These are phyloP conservation scores for Raddia distichophylla DNA, from an alignment of 176 grass and related monocot species.

Conservation along the genomic window DNA sequence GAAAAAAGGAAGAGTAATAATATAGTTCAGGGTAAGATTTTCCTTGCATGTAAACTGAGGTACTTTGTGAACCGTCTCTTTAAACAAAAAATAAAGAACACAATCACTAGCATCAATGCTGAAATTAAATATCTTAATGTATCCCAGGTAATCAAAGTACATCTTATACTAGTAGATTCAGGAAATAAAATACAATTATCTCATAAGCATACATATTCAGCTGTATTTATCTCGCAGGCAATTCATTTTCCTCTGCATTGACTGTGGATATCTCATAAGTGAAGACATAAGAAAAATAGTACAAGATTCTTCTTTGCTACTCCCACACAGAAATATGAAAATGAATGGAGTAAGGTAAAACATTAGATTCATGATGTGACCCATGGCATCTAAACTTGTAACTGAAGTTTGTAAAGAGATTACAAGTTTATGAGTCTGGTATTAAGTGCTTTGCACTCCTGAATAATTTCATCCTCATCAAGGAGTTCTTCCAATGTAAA, in stretches of 20 bases:
- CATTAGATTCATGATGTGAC: conserved; percentile 8
- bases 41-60: conserved; percentile 4
- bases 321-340: conserved; percentile 9
- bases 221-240: conserved; percentile 22
- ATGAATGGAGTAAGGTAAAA: not conserved
- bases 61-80: not conserved
- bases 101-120: conserved; percentile 1
- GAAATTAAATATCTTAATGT: too few relatives aligned
- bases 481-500: conserved; percentile 99
- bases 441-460: conserved; percentile 99
- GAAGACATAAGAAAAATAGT: conserved; percentile 1
- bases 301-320: not conserved
- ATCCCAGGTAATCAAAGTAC: not conserved
- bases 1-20: not conserved
- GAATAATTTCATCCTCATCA: conserved; percentile 99
- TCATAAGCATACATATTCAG: not conserved
- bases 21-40: not conserved
- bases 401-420: conserved; percentile 38
- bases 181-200: not conserved
- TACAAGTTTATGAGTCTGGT: conserved; percentile 96
- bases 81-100: not conserved
- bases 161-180: conserved; percentile 3
- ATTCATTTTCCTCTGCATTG: not conserved
- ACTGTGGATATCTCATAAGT: conserved; percentile 19
- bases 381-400: conserved; percentile 9